Percentiles rank a stretch among this genome's conserved stretches.
phyloP scores from a whole-genome alignment of 495 filamentous ascomycete genomes.

The Aspergillus conjunctus region DNA sequence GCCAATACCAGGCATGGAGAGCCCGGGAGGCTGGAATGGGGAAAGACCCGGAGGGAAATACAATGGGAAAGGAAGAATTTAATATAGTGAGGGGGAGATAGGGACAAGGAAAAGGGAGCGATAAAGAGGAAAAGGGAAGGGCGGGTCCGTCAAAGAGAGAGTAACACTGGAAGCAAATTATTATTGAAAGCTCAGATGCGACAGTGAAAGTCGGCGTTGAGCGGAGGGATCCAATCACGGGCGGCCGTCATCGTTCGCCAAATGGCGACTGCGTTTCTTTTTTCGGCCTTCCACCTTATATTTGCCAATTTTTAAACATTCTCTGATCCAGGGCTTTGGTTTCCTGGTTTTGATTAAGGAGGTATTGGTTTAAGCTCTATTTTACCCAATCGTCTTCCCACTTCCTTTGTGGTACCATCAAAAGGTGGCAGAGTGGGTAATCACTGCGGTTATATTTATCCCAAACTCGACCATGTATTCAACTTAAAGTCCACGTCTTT shows the following conservation, averaged over 20 bases:
- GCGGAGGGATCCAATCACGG: slow-evolving; percentile 18
- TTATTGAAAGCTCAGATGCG: slow-evolving; percentile 11
- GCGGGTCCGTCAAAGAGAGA: not conserved
- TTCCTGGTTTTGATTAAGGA: not conserved
- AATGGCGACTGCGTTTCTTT: slow-evolving; percentile 4
- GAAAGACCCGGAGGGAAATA: slow-evolving; percentile 1
- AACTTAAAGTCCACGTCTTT: no score
- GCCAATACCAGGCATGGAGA: slow-evolving; percentile 38
- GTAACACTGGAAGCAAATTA: not conserved
- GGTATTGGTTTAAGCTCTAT: no score
- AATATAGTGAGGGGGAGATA: slow-evolving; percentile 10
- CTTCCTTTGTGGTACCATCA: no score
- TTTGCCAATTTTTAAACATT: not conserved
- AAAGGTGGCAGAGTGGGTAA: no score
- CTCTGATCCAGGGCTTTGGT: not conserved
- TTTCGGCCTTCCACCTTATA: not conserved
- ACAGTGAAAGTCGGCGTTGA: not conserved
- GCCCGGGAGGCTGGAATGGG: slow-evolving; percentile 10
- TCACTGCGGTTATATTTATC: no score
- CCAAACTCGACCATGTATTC: no score
- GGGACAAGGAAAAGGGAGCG: slow-evolving; percentile 21
- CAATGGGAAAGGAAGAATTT: slow-evolving; percentile 8
- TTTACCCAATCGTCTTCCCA: no score
- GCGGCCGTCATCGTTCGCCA: not conserved
- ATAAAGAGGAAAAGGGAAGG: slow-evolving; percentile 27